Evolutionary conservation across 495 filamentous ascomycete genomes (phyloP).

Genomic region (Lichina pygmaea): DNA sequence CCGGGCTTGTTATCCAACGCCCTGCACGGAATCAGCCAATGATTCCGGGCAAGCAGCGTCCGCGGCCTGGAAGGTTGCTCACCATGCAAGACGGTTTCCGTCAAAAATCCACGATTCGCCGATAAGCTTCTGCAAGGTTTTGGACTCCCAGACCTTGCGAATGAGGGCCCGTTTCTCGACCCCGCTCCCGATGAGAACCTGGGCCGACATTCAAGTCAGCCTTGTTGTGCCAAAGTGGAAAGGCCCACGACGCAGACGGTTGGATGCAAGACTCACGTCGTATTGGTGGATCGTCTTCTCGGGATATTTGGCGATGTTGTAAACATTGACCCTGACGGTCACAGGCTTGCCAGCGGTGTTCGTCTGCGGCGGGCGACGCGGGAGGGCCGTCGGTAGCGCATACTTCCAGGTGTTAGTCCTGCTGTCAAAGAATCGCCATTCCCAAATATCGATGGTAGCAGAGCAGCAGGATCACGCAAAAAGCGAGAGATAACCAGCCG

Average conservation of each 20-base stretch:
- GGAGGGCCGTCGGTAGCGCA: conserved; percentile 1
- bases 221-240: neutral
- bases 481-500: neutral
- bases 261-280: conserved; percentile 31
- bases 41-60: neutral
- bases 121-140: conserved; percentile 24
- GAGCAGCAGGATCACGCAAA: too few species aligned
- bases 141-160: conserved; percentile 46
- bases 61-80: neutral
- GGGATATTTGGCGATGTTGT: conserved; percentile 26
- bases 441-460: neutral
- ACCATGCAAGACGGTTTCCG: conserved; percentile 31
- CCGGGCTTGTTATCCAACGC: neutral
- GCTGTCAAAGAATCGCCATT: neutral
- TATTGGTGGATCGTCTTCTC: conserved; percentile 44
- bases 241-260: neutral
- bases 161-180: conserved; percentile 33
- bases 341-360: conserved; percentile 29
- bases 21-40: neutral
- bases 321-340: conserved; percentile 45
- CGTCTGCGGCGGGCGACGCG: conserved; percentile 21
- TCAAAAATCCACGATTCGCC: conserved; percentile 42
- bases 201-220: neutral
- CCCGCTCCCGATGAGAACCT: conserved; percentile 37
- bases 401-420: conserved; percentile 1